Conservation (phyloP, 176 grass and related monocot genomes). For the Luzula sylvatica region DNA sequence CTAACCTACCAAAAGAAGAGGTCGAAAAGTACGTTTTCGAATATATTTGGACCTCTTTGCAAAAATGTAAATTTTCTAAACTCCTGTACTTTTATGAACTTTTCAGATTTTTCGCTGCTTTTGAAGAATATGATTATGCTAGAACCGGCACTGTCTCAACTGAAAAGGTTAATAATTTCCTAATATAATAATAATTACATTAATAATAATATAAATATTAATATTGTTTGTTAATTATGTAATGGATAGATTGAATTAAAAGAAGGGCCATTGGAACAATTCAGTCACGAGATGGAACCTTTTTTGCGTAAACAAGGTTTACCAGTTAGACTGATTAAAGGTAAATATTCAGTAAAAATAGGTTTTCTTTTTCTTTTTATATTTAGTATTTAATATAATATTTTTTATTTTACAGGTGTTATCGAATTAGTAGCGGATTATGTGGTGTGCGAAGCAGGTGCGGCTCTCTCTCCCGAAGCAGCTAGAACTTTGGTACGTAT, state of each 20-base stretch:
- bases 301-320: conserved; percentile 76
- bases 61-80: no score
- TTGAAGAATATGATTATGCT: conserved; percentile 74
- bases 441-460: conserved; percentile 85
- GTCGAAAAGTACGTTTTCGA: conserved; percentile 66
- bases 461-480: conserved; percentile 73
- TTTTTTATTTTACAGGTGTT: conserved; percentile 32
- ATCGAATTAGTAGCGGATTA: conserved; percentile 84
- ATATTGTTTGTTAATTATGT: not conserved
- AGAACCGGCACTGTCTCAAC: conserved; percentile 60
- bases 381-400: not conserved
- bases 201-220: not conserved
- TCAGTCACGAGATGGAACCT: conserved; percentile 95
- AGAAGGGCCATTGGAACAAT: conserved; percentile 87
- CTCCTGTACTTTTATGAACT: not conserved
- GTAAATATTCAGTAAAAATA: conserved; percentile 14
- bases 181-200: not conserved
- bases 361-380: conserved; percentile 1
- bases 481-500: conserved; percentile 58
- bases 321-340: conserved; percentile 92
- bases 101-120: conserved; percentile 61
- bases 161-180: no score
- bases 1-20: conserved; percentile 72
- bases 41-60: no score
- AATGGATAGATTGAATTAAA: conserved; percentile 69